phyloP scores from a whole-genome alignment of 2,329 filamentous ascomycete species.

The Zasmidium cellare region DNA sequence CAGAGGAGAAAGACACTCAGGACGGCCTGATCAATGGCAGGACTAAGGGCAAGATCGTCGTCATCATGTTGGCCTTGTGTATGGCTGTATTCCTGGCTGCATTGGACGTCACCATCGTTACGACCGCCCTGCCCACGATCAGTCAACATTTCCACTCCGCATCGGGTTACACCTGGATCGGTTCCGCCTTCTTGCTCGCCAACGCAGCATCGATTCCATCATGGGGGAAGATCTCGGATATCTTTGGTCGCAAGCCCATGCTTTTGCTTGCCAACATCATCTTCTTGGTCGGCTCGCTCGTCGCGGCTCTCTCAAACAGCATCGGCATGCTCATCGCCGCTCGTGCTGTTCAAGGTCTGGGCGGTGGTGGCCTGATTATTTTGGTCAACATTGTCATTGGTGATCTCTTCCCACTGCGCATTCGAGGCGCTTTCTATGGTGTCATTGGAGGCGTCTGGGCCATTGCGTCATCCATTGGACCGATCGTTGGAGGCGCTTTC shows the following conservation, averaged over 20 bases:
- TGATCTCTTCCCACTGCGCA: slow-evolving; percentile 61
- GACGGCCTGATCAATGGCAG: slow-evolving; percentile 26
- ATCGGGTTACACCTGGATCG: slow-evolving; percentile 55
- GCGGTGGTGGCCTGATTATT: slow-evolving; percentile 64
- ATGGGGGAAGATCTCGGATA: slow-evolving; percentile 45
- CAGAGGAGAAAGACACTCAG: slow-evolving; percentile 20
- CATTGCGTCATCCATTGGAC: slow-evolving; percentile 64
- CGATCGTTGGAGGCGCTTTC: slow-evolving; percentile 66
- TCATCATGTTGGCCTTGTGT: slow-evolving; percentile 51
- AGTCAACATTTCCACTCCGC: slow-evolving; percentile 50
- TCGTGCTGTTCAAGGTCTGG: slow-evolving; percentile 63
- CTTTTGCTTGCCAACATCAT: slow-evolving; percentile 60
- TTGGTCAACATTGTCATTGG: slow-evolving; percentile 64
- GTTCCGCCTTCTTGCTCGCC: slow-evolving; percentile 52
- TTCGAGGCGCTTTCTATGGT: slow-evolving; percentile 62
- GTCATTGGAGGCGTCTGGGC: slow-evolving; percentile 69
- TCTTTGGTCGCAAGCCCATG: slow-evolving; percentile 59
- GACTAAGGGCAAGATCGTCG: slow-evolving; percentile 42
- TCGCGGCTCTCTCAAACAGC: slow-evolving; percentile 59
- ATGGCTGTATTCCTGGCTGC: slow-evolving; percentile 61
- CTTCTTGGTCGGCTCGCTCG: slow-evolving; percentile 58
- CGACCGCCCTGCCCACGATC: slow-evolving; percentile 23
- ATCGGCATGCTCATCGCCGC: slow-evolving; percentile 64
- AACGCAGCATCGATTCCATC: slow-evolving; percentile 36
- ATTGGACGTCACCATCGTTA: slow-evolving; percentile 50